Percentiles rank a stretch among this genome's conserved stretches.
Evolutionary conservation across 192 early-diverging fungal genomes (phyloP).

Genomic region (Linnemannia zychae): DNA sequence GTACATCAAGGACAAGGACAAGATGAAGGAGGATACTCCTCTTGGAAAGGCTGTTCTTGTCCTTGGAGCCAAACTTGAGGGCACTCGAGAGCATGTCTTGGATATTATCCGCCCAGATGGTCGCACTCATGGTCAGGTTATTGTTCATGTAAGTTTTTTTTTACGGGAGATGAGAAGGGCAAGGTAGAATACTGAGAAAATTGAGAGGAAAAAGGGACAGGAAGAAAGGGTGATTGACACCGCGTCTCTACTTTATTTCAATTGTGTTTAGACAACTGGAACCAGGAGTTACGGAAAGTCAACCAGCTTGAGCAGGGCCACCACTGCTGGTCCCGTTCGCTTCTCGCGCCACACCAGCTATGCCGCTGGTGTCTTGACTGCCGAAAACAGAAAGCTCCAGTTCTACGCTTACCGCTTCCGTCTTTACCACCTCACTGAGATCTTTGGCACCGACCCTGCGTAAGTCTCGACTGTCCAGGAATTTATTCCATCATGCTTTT

Average conservation of each 20-base stretch:
- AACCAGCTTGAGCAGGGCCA: slow-evolving; percentile 7
- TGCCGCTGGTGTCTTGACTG: slow-evolving; percentile 42
- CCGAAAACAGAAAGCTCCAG: slow-evolving; percentile 34
- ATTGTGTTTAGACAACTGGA: slow-evolving; percentile 17
- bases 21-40: slow-evolving; percentile 48
- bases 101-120: slow-evolving; percentile 34
- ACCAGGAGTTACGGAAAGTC: slow-evolving; percentile 21
- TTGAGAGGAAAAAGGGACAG: not conserved
- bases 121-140: slow-evolving; percentile 16
- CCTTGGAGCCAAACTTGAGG: slow-evolving; percentile 25
- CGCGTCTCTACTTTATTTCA: not conserved
- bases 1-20: slow-evolving; percentile 47
- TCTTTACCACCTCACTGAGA: slow-evolving; percentile 36
- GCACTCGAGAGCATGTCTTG: slow-evolving; percentile 26
- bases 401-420: slow-evolving; percentile 52
- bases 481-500: not conserved
- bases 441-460: slow-evolving; percentile 30
- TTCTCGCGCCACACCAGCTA: slow-evolving; percentile 57
- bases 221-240: not conserved
- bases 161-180: not conserved
- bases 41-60: slow-evolving; percentile 21
- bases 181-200: not conserved
- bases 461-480: not conserved
- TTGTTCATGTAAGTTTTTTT: slow-evolving; percentile 24
- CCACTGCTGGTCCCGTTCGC: slow-evolving; percentile 37